Conservation (phyloP, 1,139 yeast genomes). For the Maudiozyma humilis region DNA sequence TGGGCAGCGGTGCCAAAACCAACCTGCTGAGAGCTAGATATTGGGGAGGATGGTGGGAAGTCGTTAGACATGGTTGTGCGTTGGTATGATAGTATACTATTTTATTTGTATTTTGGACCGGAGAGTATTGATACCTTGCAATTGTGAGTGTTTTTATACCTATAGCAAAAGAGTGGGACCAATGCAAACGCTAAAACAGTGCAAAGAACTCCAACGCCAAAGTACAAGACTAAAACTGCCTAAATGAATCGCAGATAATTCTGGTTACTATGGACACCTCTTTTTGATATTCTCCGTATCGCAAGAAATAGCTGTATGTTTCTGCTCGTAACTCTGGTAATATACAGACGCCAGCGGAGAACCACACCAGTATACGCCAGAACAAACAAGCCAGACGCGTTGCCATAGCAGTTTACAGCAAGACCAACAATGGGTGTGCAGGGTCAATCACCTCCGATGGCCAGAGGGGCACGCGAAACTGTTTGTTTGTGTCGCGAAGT, state of each 20-base stretch:
- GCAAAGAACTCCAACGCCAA: no score
- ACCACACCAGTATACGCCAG: not conserved
- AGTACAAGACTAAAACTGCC: not conserved
- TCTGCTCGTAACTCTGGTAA: no score
- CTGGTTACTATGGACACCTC: not conserved
- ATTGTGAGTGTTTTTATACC: no score
- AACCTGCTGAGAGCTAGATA: conserved; percentile 1
- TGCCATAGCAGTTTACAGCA: not conserved
- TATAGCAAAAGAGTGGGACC: no score
- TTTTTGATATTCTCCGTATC: no score
- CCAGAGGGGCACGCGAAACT: not conserved
- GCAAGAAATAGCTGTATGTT: no score
- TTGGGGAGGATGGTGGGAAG: conserved; percentile 11
- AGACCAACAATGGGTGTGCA: conserved; percentile 3
- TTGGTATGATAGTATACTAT: no score
- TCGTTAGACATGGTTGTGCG: conserved; percentile 3
- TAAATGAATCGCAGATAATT: not conserved
- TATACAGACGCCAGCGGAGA: no score
- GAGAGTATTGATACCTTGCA: no score
- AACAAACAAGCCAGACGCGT: not conserved
- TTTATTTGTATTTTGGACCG: no score
- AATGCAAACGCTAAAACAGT: no score
- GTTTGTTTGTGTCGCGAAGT: not conserved
- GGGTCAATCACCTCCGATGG: conserved; percentile 1
- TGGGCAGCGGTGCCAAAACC: not conserved